Evolutionary conservation across 148 eudicot species (phyloP).

Genomic region (Heliamphora exappendiculata): DNA sequence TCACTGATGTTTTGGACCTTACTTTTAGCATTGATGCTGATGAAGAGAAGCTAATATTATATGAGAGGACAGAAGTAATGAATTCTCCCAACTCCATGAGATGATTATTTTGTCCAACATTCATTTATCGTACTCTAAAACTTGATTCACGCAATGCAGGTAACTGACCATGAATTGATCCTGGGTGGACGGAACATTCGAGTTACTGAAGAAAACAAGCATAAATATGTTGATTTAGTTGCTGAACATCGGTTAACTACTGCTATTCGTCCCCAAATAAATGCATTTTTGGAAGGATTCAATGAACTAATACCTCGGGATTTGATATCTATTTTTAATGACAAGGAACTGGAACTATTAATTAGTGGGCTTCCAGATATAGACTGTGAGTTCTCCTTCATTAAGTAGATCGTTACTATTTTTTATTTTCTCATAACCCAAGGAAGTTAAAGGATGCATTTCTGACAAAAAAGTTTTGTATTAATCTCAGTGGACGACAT

Average conservation of each 20-base stretch:
- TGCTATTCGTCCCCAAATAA: constrained; percentile 98
- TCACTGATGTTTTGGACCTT: constrained; percentile 78
- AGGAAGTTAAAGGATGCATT: not conserved
- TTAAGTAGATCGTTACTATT: not conserved
- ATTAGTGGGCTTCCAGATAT: constrained; percentile 98
- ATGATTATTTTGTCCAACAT: not conserved
- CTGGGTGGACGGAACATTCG: constrained; percentile 89
- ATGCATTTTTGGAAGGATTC: constrained; percentile 94
- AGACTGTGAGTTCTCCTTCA: constrained; percentile 54
- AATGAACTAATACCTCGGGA: constrained; percentile 73
- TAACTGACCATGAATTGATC: constrained; percentile 85
- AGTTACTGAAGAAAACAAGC: constrained; percentile 96
- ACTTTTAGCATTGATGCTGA: constrained; percentile 99
- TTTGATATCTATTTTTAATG: constrained; percentile 83
- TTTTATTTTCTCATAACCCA: not conserved
- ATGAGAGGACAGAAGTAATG: constrained; percentile 67
- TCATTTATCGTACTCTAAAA: not conserved
- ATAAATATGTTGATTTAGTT: constrained; percentile 87
- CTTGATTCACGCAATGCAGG: constrained; percentile 38
- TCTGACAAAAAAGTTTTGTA: not conserved
- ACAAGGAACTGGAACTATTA: constrained; percentile 84
- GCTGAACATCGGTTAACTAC: constrained; percentile 94
- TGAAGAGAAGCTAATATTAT: constrained; percentile 88
- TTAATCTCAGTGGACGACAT: constrained; percentile 73
- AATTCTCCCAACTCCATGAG: constrained; percentile 1